Evolutionary conservation across 2,329 filamentous ascomycete genomes (phyloP), one percentile per base, ranked within the genome.

Genomic region (Exserohilum rostratum): DNA sequence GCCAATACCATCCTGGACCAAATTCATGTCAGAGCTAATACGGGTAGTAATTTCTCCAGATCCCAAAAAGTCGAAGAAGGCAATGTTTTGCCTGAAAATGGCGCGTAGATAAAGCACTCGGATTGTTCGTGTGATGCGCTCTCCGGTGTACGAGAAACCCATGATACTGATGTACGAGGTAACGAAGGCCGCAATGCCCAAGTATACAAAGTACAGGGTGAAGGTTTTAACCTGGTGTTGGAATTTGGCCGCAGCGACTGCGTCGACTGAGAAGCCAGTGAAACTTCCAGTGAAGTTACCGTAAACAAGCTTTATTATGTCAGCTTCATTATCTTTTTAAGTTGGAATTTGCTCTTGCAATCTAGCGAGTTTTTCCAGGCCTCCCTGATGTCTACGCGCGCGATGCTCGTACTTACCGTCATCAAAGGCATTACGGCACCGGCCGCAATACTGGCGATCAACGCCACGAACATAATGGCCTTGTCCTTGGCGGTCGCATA

Each of bases 41-140:
- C 93, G 87, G 1, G 93, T 98, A 0, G 93, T 97, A 57, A 98
- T 90, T 78, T 98, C 95, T 60, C 95, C 95, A 22, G 93, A 90
- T 46, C 95, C 95, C 10, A 97, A 83, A 71, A 96, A 96, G 76
- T 99, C 95, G 50, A 77, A 77, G 57, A 75, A 77, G 9, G 72
- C 75, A 35, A 77, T 75, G 50, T 77, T 77, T 46, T 77, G 75
- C 10, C 73, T 65, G 49, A 77, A 73, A 33, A 77, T 77, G 29
- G 75, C 75, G 65, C 87, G 84, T 6, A 99, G 84, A 67, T 98
- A 98, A 10, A 75, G 73, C 25, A 77, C 69, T 29, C 73, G 66
- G 44, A 82, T 77, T 48, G 77, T 78, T 43, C 76, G 75, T 1
- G 78, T 74, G 27, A 81, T 80, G 27, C 78, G 75, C 53, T 82